Evolutionary conservation across 371 early-diverging fungal genomes (phyloP).

Genomic region (Nosema muscidifuracis): DNA sequence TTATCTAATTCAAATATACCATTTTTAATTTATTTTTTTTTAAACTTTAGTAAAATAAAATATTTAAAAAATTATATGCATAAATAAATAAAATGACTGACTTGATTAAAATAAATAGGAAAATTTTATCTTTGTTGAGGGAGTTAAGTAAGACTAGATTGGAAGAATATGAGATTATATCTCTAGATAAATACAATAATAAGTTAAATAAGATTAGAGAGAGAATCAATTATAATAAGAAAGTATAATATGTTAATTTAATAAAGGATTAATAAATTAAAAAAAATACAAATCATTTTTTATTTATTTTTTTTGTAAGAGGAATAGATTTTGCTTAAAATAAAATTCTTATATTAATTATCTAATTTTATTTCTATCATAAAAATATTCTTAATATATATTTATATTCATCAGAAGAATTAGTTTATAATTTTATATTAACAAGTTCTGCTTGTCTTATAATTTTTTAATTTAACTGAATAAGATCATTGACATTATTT

Average conservation of each 20-base stretch:
- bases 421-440: too few relatives aligned
- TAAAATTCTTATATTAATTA: too few relatives aligned
- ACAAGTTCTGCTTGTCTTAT: too few relatives aligned
- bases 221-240: neutral
- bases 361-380: too few relatives aligned
- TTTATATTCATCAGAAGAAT: too few relatives aligned
- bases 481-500: too few relatives aligned
- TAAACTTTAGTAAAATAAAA: neutral
- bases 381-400: too few relatives aligned
- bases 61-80: neutral
- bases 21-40: neutral
- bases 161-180: neutral
- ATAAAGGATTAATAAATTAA: neutral
- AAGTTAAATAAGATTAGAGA: neutral
- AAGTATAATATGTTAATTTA: neutral
- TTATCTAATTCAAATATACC: too few relatives aligned
- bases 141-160: neutral
- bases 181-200: neutral
- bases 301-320: neutral
- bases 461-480: too few relatives aligned
- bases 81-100: neutral
- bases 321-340: too few relatives aligned
- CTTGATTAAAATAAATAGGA: neutral
- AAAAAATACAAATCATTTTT: neutral
- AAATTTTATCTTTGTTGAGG: neutral